Conservation (phyloP, 164 flowering plant species). For the Macadamia tetraphylla region DNA sequence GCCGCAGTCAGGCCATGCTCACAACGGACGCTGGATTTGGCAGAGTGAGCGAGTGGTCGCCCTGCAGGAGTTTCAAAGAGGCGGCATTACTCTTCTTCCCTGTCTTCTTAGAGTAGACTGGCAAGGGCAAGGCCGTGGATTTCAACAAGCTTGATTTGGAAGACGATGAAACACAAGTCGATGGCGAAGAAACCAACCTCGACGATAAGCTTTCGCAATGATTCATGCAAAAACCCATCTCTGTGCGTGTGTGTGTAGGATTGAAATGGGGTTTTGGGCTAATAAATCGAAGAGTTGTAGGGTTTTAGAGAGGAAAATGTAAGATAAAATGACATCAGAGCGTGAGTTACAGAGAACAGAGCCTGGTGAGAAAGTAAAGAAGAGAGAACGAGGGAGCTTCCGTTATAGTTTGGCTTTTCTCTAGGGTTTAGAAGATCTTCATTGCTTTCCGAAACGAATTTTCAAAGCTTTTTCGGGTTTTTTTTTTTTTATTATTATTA, state of each 20-base stretch:
- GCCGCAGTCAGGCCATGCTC: conserved; percentile 6
- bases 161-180: not conserved
- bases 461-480: too few relatives aligned
- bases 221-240: conserved; percentile 21
- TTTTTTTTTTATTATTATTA: too few relatives aligned
- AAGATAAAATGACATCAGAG: too few relatives aligned
- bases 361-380: too few relatives aligned
- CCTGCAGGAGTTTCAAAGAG: conserved; percentile 2
- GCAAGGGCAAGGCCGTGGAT: conserved; percentile 2
- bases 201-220: conserved; percentile 17
- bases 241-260: not conserved
- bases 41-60: not conserved
- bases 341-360: too few relatives aligned
- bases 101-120: conserved; percentile 13
- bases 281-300: too few relatives aligned
- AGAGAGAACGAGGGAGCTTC: too few relatives aligned
- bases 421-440: too few relatives aligned
- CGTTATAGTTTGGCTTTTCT: too few relatives aligned
- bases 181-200: conserved; percentile 9
- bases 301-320: too few relatives aligned
- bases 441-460: too few relatives aligned
- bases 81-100: not conserved
- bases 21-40: conserved; percentile 3
- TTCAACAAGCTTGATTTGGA: conserved; percentile 4
- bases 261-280: too few relatives aligned